Evolutionary conservation across 345 rosid species (phyloP).

Genomic region (Arabis hirsuta): DNA sequence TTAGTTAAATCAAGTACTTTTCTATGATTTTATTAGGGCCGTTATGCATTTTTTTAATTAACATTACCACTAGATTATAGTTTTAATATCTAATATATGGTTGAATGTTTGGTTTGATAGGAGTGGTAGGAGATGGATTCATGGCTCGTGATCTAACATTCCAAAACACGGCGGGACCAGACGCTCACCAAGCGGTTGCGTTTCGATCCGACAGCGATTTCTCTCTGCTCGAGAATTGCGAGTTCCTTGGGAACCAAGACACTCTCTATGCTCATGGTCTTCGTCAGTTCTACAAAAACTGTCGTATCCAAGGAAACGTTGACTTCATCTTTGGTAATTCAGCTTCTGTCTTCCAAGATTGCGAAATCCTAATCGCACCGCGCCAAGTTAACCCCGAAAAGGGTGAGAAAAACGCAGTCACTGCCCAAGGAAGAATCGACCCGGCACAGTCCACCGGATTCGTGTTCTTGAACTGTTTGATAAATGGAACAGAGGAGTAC

Average conservation of each 20-base stretch:
- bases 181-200: constrained; percentile 92
- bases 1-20: neutral
- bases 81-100: neutral
- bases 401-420: constrained; percentile 74
- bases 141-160: constrained; percentile 88
- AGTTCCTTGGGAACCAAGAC: constrained; percentile 91
- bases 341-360: constrained; percentile 79
- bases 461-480: constrained; percentile 68
- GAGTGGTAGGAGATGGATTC: constrained; percentile 90
- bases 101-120: constrained; percentile 47
- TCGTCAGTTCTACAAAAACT: constrained; percentile 82
- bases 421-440: constrained; percentile 91
- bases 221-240: constrained; percentile 75
- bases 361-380: constrained; percentile 61
- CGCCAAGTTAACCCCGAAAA: constrained; percentile 72
- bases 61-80: too few species aligned
- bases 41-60: neutral
- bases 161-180: constrained; percentile 84
- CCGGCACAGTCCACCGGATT: constrained; percentile 82
- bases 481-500: constrained; percentile 81
- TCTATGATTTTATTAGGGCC: neutral
- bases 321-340: constrained; percentile 95
- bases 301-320: constrained; percentile 84
- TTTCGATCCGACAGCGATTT: constrained; percentile 87
- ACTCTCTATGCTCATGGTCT: constrained; percentile 84